Base-by-base conservation (phyloP, 1,284 basidiomycete genomes). In the Puccinia polysora region DNA sequence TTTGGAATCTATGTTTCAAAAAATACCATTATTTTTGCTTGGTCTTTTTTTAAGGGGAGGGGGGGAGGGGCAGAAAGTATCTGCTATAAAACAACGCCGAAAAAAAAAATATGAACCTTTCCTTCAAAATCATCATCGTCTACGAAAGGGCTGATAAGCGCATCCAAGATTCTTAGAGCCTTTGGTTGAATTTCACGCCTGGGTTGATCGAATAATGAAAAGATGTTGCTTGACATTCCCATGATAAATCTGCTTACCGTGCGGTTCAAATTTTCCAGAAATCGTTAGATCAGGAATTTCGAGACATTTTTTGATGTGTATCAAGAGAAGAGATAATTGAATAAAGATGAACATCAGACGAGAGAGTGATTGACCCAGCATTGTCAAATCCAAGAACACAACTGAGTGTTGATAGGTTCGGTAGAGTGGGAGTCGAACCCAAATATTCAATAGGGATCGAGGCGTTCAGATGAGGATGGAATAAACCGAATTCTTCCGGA, bases 381-480 rank as follows among this genome's bases (percentile, higher is more conserved):
- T 72, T 72, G 25, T 72, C 69, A 47, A 72, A 72, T 3, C 69
- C 69, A 23, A 20, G 43, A 28, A 63, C 59, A 64, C 69, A 72
- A 6, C 18, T 18, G 28, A 28, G 30, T 14, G 50, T 6, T 1
- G 25, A 10, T 8, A 18, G 18, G 65, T 7, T 23, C 4, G 34
- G 49, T 14, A 38, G 47, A 28, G 5, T 50, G 63, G 30, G 63
- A 52, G 6, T 23, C 34, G 69, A 63, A 43, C 69, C 69, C 8
- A 72, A 40, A 49, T 55, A 43, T 10, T 63, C 60, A 10, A 72
- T 72, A 14, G 69, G 60, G 20, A 72, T 72, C 20, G 69, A 72
- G 4, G 52, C 69, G 28, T 72, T 72, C 3, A 72, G 59, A 47
- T 30, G 30, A 14, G 69, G 69, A 52, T 72, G 45, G 30, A 50